Conservation (phyloP, 2,329 filamentous ascomycete genomes). For the Dryadomyces quercus-mongolicae region DNA sequence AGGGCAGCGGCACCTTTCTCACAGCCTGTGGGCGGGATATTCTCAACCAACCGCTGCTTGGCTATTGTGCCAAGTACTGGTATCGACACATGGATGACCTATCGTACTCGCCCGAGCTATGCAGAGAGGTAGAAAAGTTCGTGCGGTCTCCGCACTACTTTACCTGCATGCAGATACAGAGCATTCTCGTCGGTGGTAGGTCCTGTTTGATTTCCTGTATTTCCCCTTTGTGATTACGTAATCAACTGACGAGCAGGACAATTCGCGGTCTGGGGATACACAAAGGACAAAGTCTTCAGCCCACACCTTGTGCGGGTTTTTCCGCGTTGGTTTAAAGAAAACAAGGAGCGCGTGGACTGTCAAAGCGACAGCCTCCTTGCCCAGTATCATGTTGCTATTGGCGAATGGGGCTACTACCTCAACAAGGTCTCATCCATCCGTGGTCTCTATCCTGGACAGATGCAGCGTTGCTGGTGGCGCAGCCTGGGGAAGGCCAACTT, state of each 20-base stretch:
- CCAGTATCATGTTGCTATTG: slow-evolving; percentile 1
- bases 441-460: not conserved
- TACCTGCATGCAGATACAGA: slow-evolving; percentile 3
- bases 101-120: not conserved
- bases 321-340: not conserved
- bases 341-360: not conserved
- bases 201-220: not conserved
- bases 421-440: not conserved
- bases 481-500: slow-evolving; percentile 1
- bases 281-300: not conserved
- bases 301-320: not conserved
- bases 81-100: slow-evolving; percentile 1
- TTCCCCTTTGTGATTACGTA: too few species aligned
- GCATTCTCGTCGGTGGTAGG: slow-evolving; percentile 1
- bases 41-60: not conserved
- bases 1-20: not conserved
- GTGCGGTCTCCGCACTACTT: not conserved
- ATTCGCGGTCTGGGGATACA: not conserved
- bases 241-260: not conserved
- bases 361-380: not conserved
- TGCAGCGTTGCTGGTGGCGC: slow-evolving; percentile 1
- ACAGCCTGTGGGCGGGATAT: not conserved
- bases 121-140: not conserved
- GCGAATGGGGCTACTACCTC: slow-evolving; percentile 3
- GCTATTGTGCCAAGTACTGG: slow-evolving; percentile 1